Conservation (phyloP, 192 early-diverging fungal species). For the Rhizophlyctis rosea region DNA sequence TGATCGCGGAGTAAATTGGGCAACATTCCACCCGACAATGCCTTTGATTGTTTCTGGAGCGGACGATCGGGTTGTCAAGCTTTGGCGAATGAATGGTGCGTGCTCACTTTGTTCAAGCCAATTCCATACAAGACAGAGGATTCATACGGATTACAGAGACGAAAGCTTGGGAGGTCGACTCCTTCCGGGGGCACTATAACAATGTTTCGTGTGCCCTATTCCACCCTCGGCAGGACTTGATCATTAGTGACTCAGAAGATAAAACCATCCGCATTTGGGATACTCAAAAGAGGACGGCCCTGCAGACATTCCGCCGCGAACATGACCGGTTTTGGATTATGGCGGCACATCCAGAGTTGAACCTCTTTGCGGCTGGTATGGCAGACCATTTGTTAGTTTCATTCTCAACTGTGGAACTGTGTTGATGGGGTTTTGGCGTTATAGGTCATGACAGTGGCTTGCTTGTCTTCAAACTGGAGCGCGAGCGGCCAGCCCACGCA, state of each 20-base stretch:
- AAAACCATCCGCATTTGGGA: constrained; percentile 99
- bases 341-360: constrained; percentile 94
- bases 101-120: not conserved
- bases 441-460: constrained; percentile 93
- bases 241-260: constrained; percentile 92
- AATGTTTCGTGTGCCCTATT: constrained; percentile 93
- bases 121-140: too few relatives aligned
- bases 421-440: not conserved
- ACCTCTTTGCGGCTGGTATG: constrained; percentile 93
- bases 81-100: constrained; percentile 97
- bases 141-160: constrained; percentile 70
- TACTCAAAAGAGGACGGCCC: constrained; percentile 87
- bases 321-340: constrained; percentile 97
- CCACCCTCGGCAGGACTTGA: constrained; percentile 94
- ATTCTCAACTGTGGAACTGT: not conserved
- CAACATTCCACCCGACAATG: constrained; percentile 92
- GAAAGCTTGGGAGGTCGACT: constrained; percentile 99
- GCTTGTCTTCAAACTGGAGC: constrained; percentile 97
- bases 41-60: constrained; percentile 95
- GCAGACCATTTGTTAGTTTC: not conserved
- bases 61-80: constrained; percentile 96
- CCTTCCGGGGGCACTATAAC: constrained; percentile 98
- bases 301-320: constrained; percentile 96
- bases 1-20: constrained; percentile 97
- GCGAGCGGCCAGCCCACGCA: constrained; percentile 90